A percentile compares a stretch with the other conserved stretches of the same genome.
Evolutionary conservation across 306 rosid species (phyloP).

Genomic region (Mucuna pruriens): DNA sequence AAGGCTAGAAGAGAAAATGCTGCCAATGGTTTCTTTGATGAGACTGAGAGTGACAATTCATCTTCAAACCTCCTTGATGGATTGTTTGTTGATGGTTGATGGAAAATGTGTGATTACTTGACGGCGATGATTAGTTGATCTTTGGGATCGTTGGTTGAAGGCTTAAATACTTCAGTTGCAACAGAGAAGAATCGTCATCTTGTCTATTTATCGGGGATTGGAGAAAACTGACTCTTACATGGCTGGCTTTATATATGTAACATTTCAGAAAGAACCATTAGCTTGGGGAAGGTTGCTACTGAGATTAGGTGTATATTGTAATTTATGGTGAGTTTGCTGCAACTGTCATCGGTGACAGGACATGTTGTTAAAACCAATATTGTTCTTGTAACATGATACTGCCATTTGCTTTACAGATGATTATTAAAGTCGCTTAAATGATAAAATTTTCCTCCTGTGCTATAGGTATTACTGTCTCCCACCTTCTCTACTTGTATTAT

Average conservation of each 20-base stretch:
- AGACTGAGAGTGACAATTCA: constrained; percentile 52
- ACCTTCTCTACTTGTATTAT: neutral
- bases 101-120: constrained; percentile 28
- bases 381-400: neutral
- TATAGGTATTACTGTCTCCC: neutral
- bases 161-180: constrained; percentile 26
- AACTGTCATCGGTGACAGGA: constrained; percentile 22
- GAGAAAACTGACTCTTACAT: constrained; percentile 21
- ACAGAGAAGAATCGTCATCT: constrained; percentile 24
- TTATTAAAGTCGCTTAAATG: neutral
- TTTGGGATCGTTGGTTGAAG: constrained; percentile 25
- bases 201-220: neutral
- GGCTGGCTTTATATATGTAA: neutral
- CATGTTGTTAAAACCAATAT: constrained; percentile 26
- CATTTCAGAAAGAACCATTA: neutral
- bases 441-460: neutral
- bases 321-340: constrained; percentile 30
- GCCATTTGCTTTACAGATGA: constrained; percentile 12
- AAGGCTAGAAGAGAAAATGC: constrained; percentile 69
- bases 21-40: constrained; percentile 82
- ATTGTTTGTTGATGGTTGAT: constrained; percentile 68
- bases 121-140: neutral
- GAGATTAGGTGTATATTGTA: constrained; percentile 28
- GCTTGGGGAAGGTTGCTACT: constrained; percentile 22
- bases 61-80: constrained; percentile 81